Base-by-base conservation (phyloP, 495 filamentous ascomycete genomes). In the Xylaria cubensis region DNA sequence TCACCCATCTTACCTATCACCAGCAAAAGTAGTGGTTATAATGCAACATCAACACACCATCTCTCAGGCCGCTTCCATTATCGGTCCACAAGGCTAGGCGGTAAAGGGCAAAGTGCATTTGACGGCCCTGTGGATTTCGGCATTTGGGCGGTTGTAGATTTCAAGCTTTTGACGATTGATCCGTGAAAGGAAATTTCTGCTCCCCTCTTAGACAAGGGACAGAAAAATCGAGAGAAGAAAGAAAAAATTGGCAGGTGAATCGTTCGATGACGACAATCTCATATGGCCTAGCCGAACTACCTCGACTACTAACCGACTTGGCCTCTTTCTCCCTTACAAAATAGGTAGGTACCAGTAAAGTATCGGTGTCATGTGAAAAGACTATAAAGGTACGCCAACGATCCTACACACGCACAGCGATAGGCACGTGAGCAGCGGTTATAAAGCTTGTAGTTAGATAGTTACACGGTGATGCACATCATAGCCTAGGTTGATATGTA, bases 71-170 rank as follows among this genome's bases (percentile, higher is more conserved):
- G 26, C 17, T 61, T 19, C 53, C 67, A 48, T 69, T 69, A 41
- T 69, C 39, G 36, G 53, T 24, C 56, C 53, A 69, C 41, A 32
- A 13, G 53, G 19, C 67, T 69, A 69, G 55, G 53, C 53, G 24
- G 41, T 21, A 69, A 50, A 56, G 12, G 48, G 61, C 24, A 65
- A 71, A 32, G 61, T 46, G 48, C 34, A 13, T 26, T 46, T 17
- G 17, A 61, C 17, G 53, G 39, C 48, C 46, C 32, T 65, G 69
- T 71, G 50, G 69, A 48, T 71, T 62, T 65, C 69, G 69, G 69
- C 69, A 71, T 71, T 71, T 71, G 69, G 24, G 61, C 69, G 61
- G 46, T 55, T 65, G 34, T 36, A 39, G 65, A 61, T 53, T 71
- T 71, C 69, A 71, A 64, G 69, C 69, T 64, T 71, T 46, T 46